Conservation (phyloP, 208 protist genomes). For the Acanthamoeba sp. region DNA sequence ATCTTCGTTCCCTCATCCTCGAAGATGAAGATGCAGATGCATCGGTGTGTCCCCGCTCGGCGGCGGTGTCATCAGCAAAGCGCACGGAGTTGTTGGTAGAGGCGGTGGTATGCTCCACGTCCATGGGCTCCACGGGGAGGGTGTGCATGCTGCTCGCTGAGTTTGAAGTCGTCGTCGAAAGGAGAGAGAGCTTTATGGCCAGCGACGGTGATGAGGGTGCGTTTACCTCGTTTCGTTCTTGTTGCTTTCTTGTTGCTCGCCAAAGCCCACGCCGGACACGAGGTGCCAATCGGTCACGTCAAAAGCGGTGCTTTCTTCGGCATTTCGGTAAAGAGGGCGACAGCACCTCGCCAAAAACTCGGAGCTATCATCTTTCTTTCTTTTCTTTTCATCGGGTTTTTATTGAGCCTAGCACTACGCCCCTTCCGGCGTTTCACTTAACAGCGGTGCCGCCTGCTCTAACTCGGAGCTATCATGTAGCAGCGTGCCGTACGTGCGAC, state of each 20-base stretch:
- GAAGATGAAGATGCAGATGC: not conserved
- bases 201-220: not conserved
- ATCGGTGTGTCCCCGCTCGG: not conserved
- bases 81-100: not conserved
- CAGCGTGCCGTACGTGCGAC: too few relatives aligned
- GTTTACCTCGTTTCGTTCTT: not conserved
- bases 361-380: not conserved
- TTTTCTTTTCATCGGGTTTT: not conserved
- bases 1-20: not conserved
- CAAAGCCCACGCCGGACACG: not conserved
- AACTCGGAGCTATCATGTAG: too few relatives aligned
- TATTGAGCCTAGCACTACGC: too few relatives aligned
- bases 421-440: too few relatives aligned
- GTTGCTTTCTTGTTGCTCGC: not conserved
- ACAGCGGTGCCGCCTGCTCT: too few relatives aligned
- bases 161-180: not conserved
- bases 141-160: not conserved
- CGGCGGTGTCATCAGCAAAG: not conserved
- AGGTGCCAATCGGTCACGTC: not conserved
- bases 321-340: not conserved
- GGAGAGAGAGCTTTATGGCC: not conserved
- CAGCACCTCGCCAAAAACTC: not conserved
- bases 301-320: not conserved
- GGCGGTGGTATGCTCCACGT: not conserved
- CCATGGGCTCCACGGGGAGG: constrained; percentile 7